Evolutionary conservation across 2,329 filamentous ascomycete species (phyloP), one percentile per base, ranked within the genome.

Genomic region (Verticillium alfalfae): DNA sequence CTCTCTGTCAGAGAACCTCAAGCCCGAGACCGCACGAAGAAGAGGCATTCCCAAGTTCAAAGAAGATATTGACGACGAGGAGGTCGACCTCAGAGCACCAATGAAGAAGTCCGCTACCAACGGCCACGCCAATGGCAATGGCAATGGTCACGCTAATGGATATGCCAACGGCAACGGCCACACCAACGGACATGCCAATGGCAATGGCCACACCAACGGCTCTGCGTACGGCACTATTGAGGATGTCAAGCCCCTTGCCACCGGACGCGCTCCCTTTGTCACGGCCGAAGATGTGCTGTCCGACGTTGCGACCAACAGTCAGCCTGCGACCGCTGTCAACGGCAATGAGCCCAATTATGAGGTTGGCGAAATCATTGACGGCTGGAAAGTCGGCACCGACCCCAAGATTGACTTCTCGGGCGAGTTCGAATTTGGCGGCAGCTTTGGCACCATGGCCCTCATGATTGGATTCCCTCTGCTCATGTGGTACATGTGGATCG

Each of bases 401-500:
- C 84, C 82, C 69, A 88, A 83, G 73, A 67, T 89, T 62, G 87
- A 90, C 76, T 38, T 83, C 70, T 87, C 85, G 1, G 85, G 83
- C 65, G 79, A 84, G 65, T 84, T 86, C 68, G 96, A 99, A 73
- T 99, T 96, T 71, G 92, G 92, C 65, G 92, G 92, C 62, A 85
- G 89, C 9, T 74, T 80, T 41, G 92, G 92, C 61, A 87, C 92
- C 56, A 77, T 83, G 22, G 81, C 85, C 64, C 91, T 96, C 84
- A 96, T 96, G 90, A 84, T 93, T 65, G 87, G 88, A 39, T 96
- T 96, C 74, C 92, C 92, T n/a, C 64, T 86, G 45, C 81, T 96
- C 66, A 96, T 96, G 92, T 96, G 90, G 81, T 96, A 95, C 78
- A 94, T 96, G 92, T 96, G 92, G 91, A 88, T 95, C 73, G 92